Evolutionary conservation across 1,284 basidiomycete genomes (phyloP), one percentile per base, ranked within the genome.

Genomic region (Apiotrichum laibachii): DNA sequence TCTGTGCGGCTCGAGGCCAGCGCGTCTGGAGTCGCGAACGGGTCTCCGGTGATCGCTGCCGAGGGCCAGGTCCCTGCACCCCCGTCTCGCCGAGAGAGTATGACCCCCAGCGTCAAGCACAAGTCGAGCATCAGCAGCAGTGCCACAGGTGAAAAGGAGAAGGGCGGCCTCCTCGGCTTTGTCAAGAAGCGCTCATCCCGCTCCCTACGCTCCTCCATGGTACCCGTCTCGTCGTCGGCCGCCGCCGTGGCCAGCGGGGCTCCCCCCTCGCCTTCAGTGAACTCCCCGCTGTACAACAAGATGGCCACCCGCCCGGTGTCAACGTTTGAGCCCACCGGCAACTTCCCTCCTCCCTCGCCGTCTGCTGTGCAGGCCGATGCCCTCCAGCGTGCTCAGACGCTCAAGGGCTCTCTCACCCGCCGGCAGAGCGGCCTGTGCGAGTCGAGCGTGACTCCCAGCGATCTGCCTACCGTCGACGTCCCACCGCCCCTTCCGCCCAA

Each of bases 401-500:
- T 31, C 26, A 31, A 31, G 26, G 26, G 26, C 26, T 31, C 26
- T 7, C 26, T 31, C 26, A 31, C 26, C 26, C 26, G 26, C 7
- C 26, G 26, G 7, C 26, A 31, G 26, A 31, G 26, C 26, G 26
- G 26, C 26, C 26, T 31, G 26, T 7, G 26, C 26, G 26, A 31
- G 26, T 31, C 26, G 26, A 19, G 18, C 18, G 18, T 42, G 16
- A 7, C 35, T 5, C 31, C 35, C 15, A 21, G 5, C 9, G 35
- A 15, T 7, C 5, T 34, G 16, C n/a, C 3, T 1, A 11, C 15
- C 12, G 21, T 7, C n/a, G 35, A 50, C 37, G 49, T 2, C 12
- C 49, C 49, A 1, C 49, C 49, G 15, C 35, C 49, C 18, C 21
- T 50, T 8, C 49, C 49, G 11, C 49, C 49, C 35, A 50, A 50